Evolutionary conservation across 176 grass and related monocot genomes (phyloP), one percentile per base, ranked within the genome.

Genomic region (Phragmites australis): DNA sequence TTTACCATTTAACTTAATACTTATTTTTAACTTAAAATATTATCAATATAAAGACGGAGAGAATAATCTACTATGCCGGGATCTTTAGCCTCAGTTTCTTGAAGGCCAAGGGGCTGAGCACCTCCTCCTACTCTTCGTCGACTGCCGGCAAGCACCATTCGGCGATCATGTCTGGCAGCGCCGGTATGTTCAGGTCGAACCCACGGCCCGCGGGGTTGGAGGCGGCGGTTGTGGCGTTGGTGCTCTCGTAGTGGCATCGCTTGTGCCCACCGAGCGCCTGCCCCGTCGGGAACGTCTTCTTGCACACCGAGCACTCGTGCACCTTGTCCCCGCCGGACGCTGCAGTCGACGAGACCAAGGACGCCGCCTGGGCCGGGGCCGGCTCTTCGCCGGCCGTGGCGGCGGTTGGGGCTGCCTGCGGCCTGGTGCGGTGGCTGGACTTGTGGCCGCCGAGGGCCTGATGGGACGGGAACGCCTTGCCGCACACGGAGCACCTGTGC

Each of bases 261-360:
- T 91, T 94, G 80, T 94, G 92, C 9, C 92, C 92, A 5, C 92
- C 92, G 6, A 94, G 72, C 25, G 89, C 92, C 68, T 94, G 89
- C 23, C 92, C 92, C 0, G 87, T 89, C 8, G 92, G 89, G 86
- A 94, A 94, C 21, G 71, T 79, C 84, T 89, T 94, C n/a, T 72
- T 69, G 70, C 92, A 91, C 9, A 91, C 74, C 10, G 92, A 89
- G 81, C 92, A 94, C 92, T 87, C 75, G 48, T 94, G 92, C 44
- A 79, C 76, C 55, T 39, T 88, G 17, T 31, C 41, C 12, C 52
- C 65, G 42, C 42, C 60, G 3, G 73, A 84, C 14, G 70, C 75
- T 0, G 89, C 46, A 9, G 59, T 54, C 26, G 85, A 84, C 9
- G 51, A 78, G 54, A 43, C 21, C 8, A 19, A 21, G 1, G 62